phyloP scores from a whole-genome alignment of 306 rosid genomes.

The Alnus rubra region DNA sequence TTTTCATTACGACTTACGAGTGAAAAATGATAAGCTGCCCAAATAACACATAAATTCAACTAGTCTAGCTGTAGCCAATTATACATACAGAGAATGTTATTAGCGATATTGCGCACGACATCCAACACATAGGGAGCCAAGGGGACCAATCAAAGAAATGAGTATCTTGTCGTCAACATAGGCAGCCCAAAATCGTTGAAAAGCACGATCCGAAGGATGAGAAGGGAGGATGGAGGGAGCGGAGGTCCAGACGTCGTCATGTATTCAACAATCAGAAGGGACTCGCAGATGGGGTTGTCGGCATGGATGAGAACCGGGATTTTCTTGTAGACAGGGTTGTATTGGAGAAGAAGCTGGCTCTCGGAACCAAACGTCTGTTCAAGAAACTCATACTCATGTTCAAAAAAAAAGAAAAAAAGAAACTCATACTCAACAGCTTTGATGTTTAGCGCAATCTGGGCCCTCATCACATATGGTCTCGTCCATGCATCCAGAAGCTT shows the following conservation, averaged over 20 bases:
- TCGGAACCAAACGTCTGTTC: slow-evolving; percentile 37
- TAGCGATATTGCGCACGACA: no score
- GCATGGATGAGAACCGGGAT: slow-evolving; percentile 57
- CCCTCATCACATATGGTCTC: slow-evolving; percentile 48
- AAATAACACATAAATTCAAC: no score
- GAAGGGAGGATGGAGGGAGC: slow-evolving; percentile 54
- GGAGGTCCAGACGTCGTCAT: slow-evolving; percentile 46
- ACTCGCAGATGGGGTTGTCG: slow-evolving; percentile 53
- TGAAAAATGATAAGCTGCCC: no score
- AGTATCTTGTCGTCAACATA: slow-evolving; percentile 54
- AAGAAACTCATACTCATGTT: slow-evolving; percentile 33
- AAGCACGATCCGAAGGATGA: slow-evolving; percentile 53
- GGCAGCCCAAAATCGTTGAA: slow-evolving; percentile 58
- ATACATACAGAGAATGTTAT: no score
- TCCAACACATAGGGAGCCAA: no score
- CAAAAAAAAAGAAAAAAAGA: no score
- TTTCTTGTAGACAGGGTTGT: slow-evolving; percentile 61
- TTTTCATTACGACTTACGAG: background rate
- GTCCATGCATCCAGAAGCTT: slow-evolving; percentile 59
- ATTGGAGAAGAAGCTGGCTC: slow-evolving; percentile 53
- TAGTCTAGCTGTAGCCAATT: no score
- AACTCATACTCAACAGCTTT: slow-evolving; percentile 28
- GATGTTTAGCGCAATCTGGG: slow-evolving; percentile 45
- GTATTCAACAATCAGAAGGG: slow-evolving; percentile 54
- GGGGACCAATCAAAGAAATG: background rate